Evolutionary conservation across 176 grass and related monocot genomes (phyloP).

Genomic region (Elaeis guineensis): DNA sequence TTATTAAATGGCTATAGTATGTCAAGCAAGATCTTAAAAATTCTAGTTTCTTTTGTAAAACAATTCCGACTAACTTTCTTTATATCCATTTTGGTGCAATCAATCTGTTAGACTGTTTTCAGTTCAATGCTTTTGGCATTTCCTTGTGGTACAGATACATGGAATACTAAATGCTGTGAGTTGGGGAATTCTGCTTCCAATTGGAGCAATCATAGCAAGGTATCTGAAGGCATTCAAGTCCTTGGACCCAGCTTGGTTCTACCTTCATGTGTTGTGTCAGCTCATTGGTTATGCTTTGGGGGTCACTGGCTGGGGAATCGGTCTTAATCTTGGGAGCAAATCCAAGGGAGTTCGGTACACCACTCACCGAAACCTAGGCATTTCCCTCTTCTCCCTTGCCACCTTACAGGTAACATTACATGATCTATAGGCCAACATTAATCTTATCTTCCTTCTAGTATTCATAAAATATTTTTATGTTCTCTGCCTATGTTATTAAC

Average conservation of each 20-base stretch:
- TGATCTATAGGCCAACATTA: no score
- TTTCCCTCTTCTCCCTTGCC: conserved; percentile 59
- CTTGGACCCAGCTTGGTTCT: conserved; percentile 73
- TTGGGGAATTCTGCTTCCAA: conserved; percentile 72
- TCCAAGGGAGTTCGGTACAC: conserved; percentile 73
- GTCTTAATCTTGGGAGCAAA: conserved; percentile 61
- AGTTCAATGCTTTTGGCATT: no score
- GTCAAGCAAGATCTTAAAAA: no score
- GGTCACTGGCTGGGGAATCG: conserved; percentile 77
- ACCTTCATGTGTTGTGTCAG: conserved; percentile 70
- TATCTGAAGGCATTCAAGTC: conserved; percentile 74
- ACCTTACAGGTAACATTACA: conserved; percentile 53
- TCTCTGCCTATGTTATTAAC: no score
- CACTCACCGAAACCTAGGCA: conserved; percentile 61
- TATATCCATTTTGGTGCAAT: no score
- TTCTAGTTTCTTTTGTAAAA: no score
- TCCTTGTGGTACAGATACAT: conserved; percentile 39
- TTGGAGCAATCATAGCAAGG: conserved; percentile 61
- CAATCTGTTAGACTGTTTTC: no score
- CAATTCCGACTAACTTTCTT: no score
- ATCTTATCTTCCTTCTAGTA: no score
- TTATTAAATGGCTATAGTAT: no score
- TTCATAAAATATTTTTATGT: no score
- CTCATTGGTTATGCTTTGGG: conserved; percentile 53
- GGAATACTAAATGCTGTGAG: conserved; percentile 72